Conservation (phyloP, 495 filamentous ascomycete genomes). For the Podospora tetraspora region DNA sequence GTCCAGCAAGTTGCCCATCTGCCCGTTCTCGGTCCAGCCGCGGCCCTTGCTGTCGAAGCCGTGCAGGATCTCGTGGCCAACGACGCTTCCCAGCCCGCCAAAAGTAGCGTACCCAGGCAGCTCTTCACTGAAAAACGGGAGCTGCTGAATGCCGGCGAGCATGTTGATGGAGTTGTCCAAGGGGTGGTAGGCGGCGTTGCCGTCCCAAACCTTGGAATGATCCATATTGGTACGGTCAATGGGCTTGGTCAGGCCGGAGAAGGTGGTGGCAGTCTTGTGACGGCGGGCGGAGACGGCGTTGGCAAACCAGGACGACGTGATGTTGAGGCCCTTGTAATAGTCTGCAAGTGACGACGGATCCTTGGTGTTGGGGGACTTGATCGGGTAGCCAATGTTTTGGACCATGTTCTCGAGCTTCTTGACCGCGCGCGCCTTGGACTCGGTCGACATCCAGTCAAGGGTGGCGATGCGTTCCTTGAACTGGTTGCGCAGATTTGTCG, state of each 20-base stretch:
- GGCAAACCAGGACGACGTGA: slow-evolving; percentile 55
- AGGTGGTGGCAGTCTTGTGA: slow-evolving; percentile 36
- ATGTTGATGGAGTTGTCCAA: slow-evolving; percentile 65
- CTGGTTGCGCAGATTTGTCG: slow-evolving; percentile 62
- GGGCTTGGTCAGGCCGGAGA: slow-evolving; percentile 56
- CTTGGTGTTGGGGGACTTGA: slow-evolving; percentile 47
- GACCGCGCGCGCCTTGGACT: slow-evolving; percentile 56
- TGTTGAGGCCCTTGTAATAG: slow-evolving; percentile 53
- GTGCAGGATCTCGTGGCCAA: slow-evolving; percentile 62
- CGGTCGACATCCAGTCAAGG: slow-evolving; percentile 64
- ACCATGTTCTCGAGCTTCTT: slow-evolving; percentile 67
- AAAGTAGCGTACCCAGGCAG: slow-evolving; percentile 63
- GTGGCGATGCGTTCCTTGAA: slow-evolving; percentile 34
- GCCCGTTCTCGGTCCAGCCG: slow-evolving; percentile 62
- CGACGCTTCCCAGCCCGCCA: slow-evolving; percentile 49
- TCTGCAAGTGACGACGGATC: slow-evolving; percentile 47
- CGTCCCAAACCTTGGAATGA: slow-evolving; percentile 47
- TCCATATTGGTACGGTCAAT: slow-evolving; percentile 41
- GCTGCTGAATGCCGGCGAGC: slow-evolving; percentile 68
- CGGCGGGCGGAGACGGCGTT: slow-evolving; percentile 50
- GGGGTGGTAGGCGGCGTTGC: slow-evolving; percentile 60
- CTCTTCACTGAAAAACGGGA: slow-evolving; percentile 57
- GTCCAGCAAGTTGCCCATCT: slow-evolving; percentile 67
- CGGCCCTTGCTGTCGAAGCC: slow-evolving; percentile 66
- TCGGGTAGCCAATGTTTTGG: slow-evolving; percentile 69